Conservation (phyloP, 495 filamentous ascomycete genomes). For the Usnea hakonensis region DNA sequence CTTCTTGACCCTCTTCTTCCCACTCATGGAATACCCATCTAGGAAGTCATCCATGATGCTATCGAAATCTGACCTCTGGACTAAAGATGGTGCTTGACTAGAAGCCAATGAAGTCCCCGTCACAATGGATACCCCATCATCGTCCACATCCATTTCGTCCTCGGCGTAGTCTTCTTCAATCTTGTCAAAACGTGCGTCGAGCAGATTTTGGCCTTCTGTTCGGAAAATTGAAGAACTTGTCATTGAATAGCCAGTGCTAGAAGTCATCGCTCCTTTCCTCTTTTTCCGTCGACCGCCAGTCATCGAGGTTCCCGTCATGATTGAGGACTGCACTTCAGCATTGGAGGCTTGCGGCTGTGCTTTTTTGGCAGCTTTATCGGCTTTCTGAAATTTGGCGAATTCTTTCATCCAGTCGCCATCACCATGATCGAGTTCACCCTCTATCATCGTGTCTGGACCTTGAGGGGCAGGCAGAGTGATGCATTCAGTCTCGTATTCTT, state of each 20-base stretch:
- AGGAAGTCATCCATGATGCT: slow-evolving; percentile 91
- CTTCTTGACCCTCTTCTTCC: slow-evolving; percentile 77
- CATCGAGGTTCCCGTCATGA: slow-evolving; percentile 71
- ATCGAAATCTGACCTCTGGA: slow-evolving; percentile 65
- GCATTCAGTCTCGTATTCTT: slow-evolving; percentile 24
- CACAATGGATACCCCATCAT: slow-evolving; percentile 45
- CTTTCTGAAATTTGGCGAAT: slow-evolving; percentile 43
- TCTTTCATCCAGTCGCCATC: slow-evolving; percentile 79
- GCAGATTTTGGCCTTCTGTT: slow-evolving; percentile 76
- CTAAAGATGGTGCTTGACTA: slow-evolving; percentile 40
- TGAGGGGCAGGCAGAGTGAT: slow-evolving; percentile 7
- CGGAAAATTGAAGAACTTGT: slow-evolving; percentile 79
- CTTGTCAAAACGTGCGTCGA: slow-evolving; percentile 88
- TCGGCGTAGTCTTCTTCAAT: slow-evolving; percentile 77
- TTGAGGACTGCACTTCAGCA: slow-evolving; percentile 71
- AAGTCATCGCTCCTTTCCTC: slow-evolving; percentile 83
- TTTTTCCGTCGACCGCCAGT: slow-evolving; percentile 68
- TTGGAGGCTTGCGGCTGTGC: slow-evolving; percentile 44
- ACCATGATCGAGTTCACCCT: slow-evolving; percentile 27
- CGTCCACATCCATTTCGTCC: slow-evolving; percentile 54
- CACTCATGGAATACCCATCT: slow-evolving; percentile 61
- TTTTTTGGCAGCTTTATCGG: slow-evolving; percentile 39
- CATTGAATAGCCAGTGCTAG: slow-evolving; percentile 92
- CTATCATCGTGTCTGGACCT: slow-evolving; percentile 23
- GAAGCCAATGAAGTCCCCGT: slow-evolving; percentile 44